Evolutionary conservation across 75 land plant species (phyloP).

Genomic region (Gnetum montanum): DNA sequence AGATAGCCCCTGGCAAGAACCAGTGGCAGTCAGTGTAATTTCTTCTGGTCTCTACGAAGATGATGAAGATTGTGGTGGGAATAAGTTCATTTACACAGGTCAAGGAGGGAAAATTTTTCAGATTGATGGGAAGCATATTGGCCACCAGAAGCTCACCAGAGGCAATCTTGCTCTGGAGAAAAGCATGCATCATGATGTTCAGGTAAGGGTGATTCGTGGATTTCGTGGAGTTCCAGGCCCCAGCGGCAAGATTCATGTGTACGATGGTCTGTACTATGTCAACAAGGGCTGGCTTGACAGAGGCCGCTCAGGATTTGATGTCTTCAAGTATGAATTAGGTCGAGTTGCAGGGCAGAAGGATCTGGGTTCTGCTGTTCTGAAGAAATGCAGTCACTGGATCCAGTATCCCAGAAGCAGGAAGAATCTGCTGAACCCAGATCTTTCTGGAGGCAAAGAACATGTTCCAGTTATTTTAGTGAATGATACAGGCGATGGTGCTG

Average conservation of each 20-base stretch:
- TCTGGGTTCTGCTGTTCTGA: constrained; percentile 34
- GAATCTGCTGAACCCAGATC: constrained; percentile 35
- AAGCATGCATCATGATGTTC: constrained; percentile 35
- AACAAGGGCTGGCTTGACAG: constrained; percentile 45
- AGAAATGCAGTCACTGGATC: constrained; percentile 32
- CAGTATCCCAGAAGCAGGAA: constrained; percentile 22
- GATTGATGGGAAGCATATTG: constrained; percentile 11
- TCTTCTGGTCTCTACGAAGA: constrained; percentile 41
- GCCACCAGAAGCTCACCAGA: constrained; percentile 69
- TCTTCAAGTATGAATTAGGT: constrained; percentile 53
- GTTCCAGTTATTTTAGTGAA: constrained; percentile 56
- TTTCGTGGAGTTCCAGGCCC: constrained; percentile 18
- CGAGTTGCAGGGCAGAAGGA: constrained; percentile 56
- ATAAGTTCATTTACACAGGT: constrained; percentile 56
- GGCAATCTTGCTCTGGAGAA: constrained; percentile 69
- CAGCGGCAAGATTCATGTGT: constrained; percentile 39
- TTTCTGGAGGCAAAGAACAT: constrained; percentile 42
- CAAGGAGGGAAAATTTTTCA: constrained; percentile 40
- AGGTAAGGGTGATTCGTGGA: constrained; percentile 54
- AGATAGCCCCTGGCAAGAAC: constrained; percentile 3
- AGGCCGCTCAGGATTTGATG: constrained; percentile 36
- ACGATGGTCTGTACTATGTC: constrained; percentile 73
- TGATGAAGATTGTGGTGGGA: constrained; percentile 30
- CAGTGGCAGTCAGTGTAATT: constrained; percentile 18
- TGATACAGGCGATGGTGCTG: constrained; percentile 49